These are phyloP conservation scores for Cordyceps cateniannulata DNA, from an alignment of 2,329 filamentous ascomycete genomes.

Conservation along the genomic window DNA sequence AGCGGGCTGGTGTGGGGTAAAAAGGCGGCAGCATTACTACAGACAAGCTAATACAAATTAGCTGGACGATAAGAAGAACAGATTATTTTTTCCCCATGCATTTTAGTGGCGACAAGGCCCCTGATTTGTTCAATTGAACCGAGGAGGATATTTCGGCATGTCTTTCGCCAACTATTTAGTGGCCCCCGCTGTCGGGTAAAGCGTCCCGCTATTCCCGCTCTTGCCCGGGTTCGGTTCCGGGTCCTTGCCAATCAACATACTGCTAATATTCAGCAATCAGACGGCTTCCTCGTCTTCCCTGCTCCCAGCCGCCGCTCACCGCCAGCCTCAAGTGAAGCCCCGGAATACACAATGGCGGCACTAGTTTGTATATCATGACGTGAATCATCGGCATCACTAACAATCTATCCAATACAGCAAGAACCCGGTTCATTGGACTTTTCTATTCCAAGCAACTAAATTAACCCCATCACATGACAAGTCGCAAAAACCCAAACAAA, in stretches of 20 bases:
- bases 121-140: not conserved
- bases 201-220: slow-evolving; percentile 10
- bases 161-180: not conserved
- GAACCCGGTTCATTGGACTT: not conserved
- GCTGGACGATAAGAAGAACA: not conserved
- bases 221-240: not conserved
- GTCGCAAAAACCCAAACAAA: not conserved
- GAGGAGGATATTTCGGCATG: not conserved
- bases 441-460: slow-evolving; percentile 6
- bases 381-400: not conserved
- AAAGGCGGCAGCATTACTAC: slow-evolving; percentile 4
- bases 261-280: not conserved
- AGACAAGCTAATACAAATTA: not conserved
- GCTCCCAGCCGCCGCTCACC: not conserved
- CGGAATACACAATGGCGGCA: not conserved
- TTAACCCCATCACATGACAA: slow-evolving; percentile 1
- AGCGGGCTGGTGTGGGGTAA: slow-evolving; percentile 5
- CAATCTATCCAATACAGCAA: not conserved
- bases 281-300: not conserved
- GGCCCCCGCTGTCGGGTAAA: slow-evolving; percentile 1
- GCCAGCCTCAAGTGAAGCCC: not conserved
- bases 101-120: not conserved
- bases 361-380: not conserved
- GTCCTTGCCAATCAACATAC: not conserved
- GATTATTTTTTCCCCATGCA: not conserved